Evolutionary conservation across 805 yeast genomes (phyloP).

Genomic region (Yarrowia bubula): DNA sequence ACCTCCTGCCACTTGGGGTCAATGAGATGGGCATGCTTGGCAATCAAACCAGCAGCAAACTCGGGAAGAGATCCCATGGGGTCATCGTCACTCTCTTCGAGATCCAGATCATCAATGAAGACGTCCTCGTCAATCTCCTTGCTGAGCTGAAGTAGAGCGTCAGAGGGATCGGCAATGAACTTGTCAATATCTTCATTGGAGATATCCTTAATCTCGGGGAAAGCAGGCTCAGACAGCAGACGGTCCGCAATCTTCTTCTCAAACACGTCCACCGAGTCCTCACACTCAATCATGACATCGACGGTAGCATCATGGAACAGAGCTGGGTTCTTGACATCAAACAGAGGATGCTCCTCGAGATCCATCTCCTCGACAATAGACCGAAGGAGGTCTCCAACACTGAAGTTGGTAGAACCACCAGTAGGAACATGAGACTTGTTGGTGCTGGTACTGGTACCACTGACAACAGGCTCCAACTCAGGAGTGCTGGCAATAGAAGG

Average conservation of each 20-base stretch:
- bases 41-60: not conserved
- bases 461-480: constrained; percentile 1
- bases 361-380: constrained; percentile 1
- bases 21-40: constrained; percentile 4
- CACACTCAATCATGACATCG: not conserved
- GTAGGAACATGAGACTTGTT: not conserved
- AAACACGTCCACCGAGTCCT: not conserved
- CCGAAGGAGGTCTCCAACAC: constrained; percentile 11
- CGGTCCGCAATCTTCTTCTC: not conserved
- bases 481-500: constrained; percentile 8
- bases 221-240: not conserved
- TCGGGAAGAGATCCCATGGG: constrained; percentile 1
- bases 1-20: constrained; percentile 11
- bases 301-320: not conserved
- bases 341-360: not conserved
- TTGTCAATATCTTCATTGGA: not conserved
- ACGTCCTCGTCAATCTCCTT: constrained; percentile 5
- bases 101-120: constrained; percentile 3
- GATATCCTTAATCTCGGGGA: not conserved
- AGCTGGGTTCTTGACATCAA: not conserved
- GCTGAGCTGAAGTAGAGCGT: not conserved
- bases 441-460: not conserved
- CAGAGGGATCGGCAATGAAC: constrained; percentile 8
- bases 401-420: not conserved
- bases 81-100: constrained; percentile 1